Percentiles rank a stretch among this genome's conserved stretches.
Evolutionary conservation across 208 protist genomes (phyloP).

Genomic region (Leishmania mexicana): DNA sequence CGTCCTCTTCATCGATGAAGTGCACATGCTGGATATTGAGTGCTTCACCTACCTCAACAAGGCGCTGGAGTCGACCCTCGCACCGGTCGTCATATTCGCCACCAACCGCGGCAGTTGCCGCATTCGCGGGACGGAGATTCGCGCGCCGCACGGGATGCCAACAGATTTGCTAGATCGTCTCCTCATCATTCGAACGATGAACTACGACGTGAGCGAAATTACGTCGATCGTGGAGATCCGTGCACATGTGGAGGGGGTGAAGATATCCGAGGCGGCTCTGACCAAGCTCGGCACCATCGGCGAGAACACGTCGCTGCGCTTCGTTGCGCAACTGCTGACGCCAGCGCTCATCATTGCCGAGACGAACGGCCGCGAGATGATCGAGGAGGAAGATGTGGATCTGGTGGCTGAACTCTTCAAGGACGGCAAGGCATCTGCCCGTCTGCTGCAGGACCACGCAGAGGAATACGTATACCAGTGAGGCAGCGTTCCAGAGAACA

Average conservation of each 20-base stretch:
- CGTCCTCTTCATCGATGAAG: constrained; percentile 99
- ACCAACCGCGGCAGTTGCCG: constrained; percentile 99
- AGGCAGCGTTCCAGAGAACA: background rate
- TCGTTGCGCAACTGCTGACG: constrained; percentile 98
- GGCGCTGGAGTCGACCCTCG: constrained; percentile 98
- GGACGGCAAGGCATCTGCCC: constrained; percentile 97
- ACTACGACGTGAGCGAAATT: constrained; percentile 97
- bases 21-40: constrained; percentile 99
- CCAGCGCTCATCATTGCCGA: constrained; percentile 95
- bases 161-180: constrained; percentile 99
- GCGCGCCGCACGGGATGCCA: constrained; percentile 99
- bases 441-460: constrained; percentile 80
- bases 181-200: constrained; percentile 98
- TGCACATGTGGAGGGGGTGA: constrained; percentile 95
- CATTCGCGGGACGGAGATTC: constrained; percentile 98
- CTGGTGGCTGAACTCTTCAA: constrained; percentile 97
- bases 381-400: constrained; percentile 94
- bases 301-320: constrained; percentile 94
- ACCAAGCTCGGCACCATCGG: constrained; percentile 93
- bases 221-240: constrained; percentile 95
- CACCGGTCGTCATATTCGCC: constrained; percentile 99
- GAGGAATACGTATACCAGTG: constrained; percentile 94
- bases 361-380: constrained; percentile 94
- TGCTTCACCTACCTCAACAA: constrained; percentile 99
- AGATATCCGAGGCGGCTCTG: constrained; percentile 93